Base-by-base conservation (phyloP, 2,329 filamentous ascomycete species). In the Trichoderma sp. region DNA sequence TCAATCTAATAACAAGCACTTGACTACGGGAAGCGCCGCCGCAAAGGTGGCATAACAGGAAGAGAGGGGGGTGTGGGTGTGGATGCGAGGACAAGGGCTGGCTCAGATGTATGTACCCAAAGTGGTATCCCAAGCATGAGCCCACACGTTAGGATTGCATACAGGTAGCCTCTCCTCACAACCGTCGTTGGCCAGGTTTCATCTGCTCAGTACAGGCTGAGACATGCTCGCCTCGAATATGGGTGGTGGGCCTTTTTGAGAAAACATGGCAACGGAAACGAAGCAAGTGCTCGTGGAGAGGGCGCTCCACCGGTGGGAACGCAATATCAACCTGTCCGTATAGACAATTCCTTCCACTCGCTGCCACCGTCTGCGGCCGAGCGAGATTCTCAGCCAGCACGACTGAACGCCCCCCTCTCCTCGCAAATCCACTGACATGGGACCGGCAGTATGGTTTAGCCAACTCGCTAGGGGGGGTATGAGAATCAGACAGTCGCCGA, bases 181-280 rank as follows among this genome's bases (percentile, higher is more conserved):
- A 37, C 43, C 62, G 72, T 73, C 71, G 75, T 78, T 77, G 77
- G 77, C 69, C 74, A 72, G 75, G 73, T 76, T 77, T 77, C 75
- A 74, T 73, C 70, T 71, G 21, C 49, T 64, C 61, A 52, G 33
- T 64, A 56, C 69, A 71, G 73, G 74, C 74, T 78, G 76, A 78
- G 77, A 78, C 76, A 77, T 65, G 68, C 70, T 73, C 70, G 72
- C 69, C 68, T 72, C 71, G 69, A 64, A 71, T 62, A 68, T 65
- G 52, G 70, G 43, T 52, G 33, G 66, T 70, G 63, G 70, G 57
- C 63, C 63, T 21, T 59, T 66, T 58, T 40, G 57, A 68, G 60
- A 49, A 65, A 62, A 49, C 53, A 70, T 70, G 69, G 66, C 60
- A 52, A 65, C 56, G 53, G 55, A 47, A 67, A 71, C 55, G 31